Base-by-base conservation (phyloP, 75 land plant species). In the Cunninghamia lanceolata region DNA sequence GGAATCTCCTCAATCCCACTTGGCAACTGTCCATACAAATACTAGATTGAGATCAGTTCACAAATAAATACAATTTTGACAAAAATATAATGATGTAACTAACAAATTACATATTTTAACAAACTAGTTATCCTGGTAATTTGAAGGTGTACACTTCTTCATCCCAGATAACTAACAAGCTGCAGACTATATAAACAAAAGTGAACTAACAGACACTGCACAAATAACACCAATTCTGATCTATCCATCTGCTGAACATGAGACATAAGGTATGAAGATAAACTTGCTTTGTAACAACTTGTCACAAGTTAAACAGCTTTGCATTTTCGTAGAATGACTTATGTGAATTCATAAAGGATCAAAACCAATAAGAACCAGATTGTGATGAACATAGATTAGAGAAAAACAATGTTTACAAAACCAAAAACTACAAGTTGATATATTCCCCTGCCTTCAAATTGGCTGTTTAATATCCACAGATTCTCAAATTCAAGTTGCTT, bases 21-120 rank as follows among this genome's bases (percentile, higher is more conserved):
- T 2, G 82, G 82, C 46, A 80, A 46, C 82, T 80, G 46, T 80
- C 46, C 50, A 80, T 80, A 52, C 46, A 80, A 80, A 43, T 43
- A 43, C 9, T 45, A 80, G 82, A 19, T 42, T 80, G 30, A 28
- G 13, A 36, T n/a, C 11, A 80, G 30, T 28, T 10, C 50, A 76
- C 79, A 45, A 45, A 80, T 28, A 13, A 80, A 28, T 2, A 79
- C 43, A 21, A 80, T 80, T 78, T 21, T 43, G 47, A 80, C 32
- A 80, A 6, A 14, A 40, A 40, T 28, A 45, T 28, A 80, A n/a
- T n/a, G 9, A 19, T 28, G 2, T 3, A 43, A 4, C 50, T 45
- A 15, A 47, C 46, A 80, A 5, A 38, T 80, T 42, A 45, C 82
- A 80, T 80, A 14, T n/a, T 80, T 77, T 80, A 45, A 80, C 46